These are phyloP conservation scores for Fraxinus pennsylvanica DNA, from an alignment of 257 asterid genomes.

Conservation along the genomic window DNA sequence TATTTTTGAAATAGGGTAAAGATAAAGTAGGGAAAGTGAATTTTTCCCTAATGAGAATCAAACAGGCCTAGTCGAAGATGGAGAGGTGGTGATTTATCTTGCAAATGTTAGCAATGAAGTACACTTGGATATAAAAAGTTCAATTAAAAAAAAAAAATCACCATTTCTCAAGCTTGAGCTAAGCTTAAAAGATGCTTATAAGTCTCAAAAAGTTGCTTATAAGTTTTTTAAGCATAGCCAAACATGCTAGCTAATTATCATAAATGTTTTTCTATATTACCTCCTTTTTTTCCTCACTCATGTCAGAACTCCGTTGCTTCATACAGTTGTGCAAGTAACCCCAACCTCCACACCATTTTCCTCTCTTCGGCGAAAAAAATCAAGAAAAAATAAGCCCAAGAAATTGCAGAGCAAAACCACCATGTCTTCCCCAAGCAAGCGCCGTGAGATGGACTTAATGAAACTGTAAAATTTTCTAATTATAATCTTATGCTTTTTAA, in stretches of 20 bases:
- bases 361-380: conserved; percentile 1
- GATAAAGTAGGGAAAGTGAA: too few relatives aligned
- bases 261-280: not conserved
- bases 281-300: not conserved
- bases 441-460: conserved; percentile 99
- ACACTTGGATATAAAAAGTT: too few relatives aligned
- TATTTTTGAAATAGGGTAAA: too few relatives aligned
- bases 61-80: too few relatives aligned
- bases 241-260: not conserved
- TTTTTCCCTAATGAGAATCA: too few relatives aligned
- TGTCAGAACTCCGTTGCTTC: conserved; percentile 3
- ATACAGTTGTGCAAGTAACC: conserved; percentile 24
- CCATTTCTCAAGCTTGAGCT: too few relatives aligned
- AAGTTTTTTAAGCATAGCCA: not conserved
- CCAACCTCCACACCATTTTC: conserved; percentile 13
- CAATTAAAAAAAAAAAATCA: too few relatives aligned
- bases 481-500: conserved; percentile 10
- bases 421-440: conserved; percentile 99
- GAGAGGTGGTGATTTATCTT: too few relatives aligned
- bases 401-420: conserved; percentile 20
- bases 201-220: not conserved
- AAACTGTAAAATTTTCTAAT: conserved; percentile 59
- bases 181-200: not conserved
- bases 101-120: too few relatives aligned
- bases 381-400: not conserved